A percentile compares a stretch with the other conserved stretches of the same genome.
phyloP scores from a whole-genome alignment of 805 yeast species.

The Candida yuanshanica region DNA sequence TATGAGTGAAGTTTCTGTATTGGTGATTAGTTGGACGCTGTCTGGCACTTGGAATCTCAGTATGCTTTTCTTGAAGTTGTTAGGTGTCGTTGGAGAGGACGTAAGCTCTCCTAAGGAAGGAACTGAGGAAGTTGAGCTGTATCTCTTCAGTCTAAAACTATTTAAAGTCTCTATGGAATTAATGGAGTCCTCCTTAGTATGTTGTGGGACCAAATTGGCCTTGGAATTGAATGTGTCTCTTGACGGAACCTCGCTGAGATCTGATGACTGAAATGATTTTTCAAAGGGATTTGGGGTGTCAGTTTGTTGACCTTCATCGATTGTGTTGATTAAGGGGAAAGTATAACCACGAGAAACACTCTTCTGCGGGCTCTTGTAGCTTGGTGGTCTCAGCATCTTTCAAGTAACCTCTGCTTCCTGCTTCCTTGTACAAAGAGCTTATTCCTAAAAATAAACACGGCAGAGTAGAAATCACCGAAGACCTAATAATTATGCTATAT shows the following conservation, averaged over 20 bases:
- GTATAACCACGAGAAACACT: not conserved
- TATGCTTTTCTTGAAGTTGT: constrained; percentile 10
- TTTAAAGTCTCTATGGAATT: constrained; percentile 16
- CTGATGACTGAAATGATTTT: constrained; percentile 3
- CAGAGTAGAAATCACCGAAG: too few species aligned
- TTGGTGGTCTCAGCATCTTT: not conserved
- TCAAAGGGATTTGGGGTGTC: constrained; percentile 5
- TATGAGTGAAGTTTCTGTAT: constrained; percentile 6
- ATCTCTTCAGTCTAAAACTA: constrained; percentile 13
- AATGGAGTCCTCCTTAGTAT: constrained; percentile 10
- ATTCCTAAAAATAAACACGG: not conserved
- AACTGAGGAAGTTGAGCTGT: constrained; percentile 16
- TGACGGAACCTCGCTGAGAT: not conserved
- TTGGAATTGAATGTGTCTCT: constrained; percentile 4
- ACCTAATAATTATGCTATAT: too few species aligned
- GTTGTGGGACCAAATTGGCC: not conserved
- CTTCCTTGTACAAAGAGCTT: too few species aligned
- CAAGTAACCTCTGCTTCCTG: not conserved
- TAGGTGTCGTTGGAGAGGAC: constrained; percentile 5
- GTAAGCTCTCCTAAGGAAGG: constrained; percentile 5
- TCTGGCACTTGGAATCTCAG: constrained; percentile 14
- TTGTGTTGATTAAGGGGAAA: not conserved
- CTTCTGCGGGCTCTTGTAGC: not conserved
- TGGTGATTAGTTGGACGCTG: constrained; percentile 7
- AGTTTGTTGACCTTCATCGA: not conserved